These are phyloP conservation scores for Kingdonia uniflora DNA, from an alignment of 164 flowering plant species.

Conservation along the genomic window DNA sequence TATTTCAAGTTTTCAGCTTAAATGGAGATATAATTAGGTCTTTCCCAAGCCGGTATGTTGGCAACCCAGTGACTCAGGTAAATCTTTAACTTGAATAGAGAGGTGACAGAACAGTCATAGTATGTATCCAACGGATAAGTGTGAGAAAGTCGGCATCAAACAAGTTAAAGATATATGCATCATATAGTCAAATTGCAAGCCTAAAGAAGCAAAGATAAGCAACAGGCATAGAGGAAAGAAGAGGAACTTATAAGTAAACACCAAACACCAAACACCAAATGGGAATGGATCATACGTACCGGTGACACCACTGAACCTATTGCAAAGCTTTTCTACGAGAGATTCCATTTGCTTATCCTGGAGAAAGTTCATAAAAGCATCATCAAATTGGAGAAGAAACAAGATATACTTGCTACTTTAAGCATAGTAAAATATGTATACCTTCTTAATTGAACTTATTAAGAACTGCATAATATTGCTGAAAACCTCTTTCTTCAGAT, in stretches of 20 bases:
- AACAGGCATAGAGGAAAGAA: not conserved
- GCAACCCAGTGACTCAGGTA: too few species aligned
- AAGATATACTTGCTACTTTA: not conserved
- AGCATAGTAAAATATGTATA: conserved; percentile 14
- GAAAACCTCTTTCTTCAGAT: conserved; percentile 58
- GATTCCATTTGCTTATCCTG: conserved; percentile 99
- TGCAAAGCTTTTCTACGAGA: conserved; percentile 93
- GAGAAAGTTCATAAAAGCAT: conserved; percentile 7
- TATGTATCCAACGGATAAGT: too few species aligned
- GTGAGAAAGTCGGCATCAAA: too few species aligned
- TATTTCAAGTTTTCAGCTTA: too few species aligned
- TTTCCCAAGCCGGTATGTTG: too few species aligned
- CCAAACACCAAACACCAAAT: not conserved
- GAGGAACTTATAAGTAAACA: not conserved
- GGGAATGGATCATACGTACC: conserved; percentile 27
- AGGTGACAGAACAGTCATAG: too few species aligned
- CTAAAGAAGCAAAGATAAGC: not conserved
- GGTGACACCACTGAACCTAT: conserved; percentile 77
- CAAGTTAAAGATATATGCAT: too few species aligned
- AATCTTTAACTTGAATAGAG: too few species aligned
- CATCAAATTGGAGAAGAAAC: not conserved
- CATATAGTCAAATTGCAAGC: not conserved
- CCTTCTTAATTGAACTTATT: conserved; percentile 93
- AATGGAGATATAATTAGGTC: too few species aligned
- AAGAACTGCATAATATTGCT: conserved; percentile 94